Evolutionary conservation across 176 grass and related monocot species (phyloP), one percentile per base, ranked within the genome.

Genomic region (Elymus sibiricus): DNA sequence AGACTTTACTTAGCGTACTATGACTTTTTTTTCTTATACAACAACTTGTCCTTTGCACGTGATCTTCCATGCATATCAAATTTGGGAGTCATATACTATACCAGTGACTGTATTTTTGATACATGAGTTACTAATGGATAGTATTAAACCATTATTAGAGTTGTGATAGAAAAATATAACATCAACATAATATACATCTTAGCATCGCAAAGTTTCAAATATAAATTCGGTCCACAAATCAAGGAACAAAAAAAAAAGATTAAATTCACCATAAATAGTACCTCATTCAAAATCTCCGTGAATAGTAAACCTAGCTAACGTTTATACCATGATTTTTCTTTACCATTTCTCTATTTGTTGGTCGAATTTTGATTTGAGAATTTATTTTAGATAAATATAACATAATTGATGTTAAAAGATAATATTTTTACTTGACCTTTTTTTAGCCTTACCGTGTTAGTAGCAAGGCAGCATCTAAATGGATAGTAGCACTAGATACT

Each of bases 1-100:
- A 40, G 64, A 75, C 92, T 93, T 90, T 86, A 39, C 65, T 44
- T 22, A 14, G 70, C 15, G 82, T 34, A 72, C 47, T 56, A 69
- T 69, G 11, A 32, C 38, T 24, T 46, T 58, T 24, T 46, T 58
- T 80, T 62, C 70, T 51, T 39, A 28, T 26, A 40, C 31, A 21
- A 61, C 15, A 40, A 4, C 19, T 34, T 44, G 19, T 9, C 79
- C 90, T 81, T 85, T 85, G 47, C 77, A 79, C 1, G 8, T 86
- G 68, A 55, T 26, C 25, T 46, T 32, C 46, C 26, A 58, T 58
- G 55, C 19, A 6, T 73, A 37, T 24, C 42, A 59, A 73, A 84
- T 89, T 32, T 83, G 11, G 21, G 11, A 35, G 42, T 61, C 51
- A 28, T 34, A 22, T 72, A 43, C 22, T 21, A 26, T 31, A 9